Base-by-base conservation (phyloP, 1,284 basidiomycete genomes). In the Cerioporus squamosus region DNA sequence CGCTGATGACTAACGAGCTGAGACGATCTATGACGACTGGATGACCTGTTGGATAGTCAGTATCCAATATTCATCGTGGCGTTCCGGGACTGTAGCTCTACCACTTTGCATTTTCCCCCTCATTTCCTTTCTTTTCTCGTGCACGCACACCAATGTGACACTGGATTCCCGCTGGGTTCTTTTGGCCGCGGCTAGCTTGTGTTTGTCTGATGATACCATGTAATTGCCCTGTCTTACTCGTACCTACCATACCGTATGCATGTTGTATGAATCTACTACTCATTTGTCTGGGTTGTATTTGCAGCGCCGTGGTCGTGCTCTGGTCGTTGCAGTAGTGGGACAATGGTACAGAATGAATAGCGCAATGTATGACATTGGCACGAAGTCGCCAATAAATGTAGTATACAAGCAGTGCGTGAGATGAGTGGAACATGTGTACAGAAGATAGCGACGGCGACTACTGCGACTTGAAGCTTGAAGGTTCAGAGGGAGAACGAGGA, bases 191-290 rank as follows among this genome's bases (percentile, higher is more conserved):
- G n/a, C 24, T 43, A 8, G 18, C 22, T 17, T 36, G 33, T 42
- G 9, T 45, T 31, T 40, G 26, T 20, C 51, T 40, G 53, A 59
- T 22, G 53, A 62, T 60, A 60, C 54, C 57, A 62, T 63, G 57
- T 59, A 57, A 51, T 59, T 31, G 44, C 12, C 47, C 44, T 51
- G 44, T 46, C 40, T 50, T 56, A 56, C 49, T 50, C 33, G 20
- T 44, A 44, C 23, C 46, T 29, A 39, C 24, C 48, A 22, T 56
- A 55, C 44, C 22, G 18, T 46, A 56, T 62, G 51, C 46, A 48
- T 59, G 47, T 62, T 62, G 60, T 62, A 56, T n/a, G 51, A 55
- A 53, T 57, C 40, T 47, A 51, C 9, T 47, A 47, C 49, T 23
- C 45, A 17, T 24, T 42, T 48, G 18, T 20, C 15, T 24, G 39